phyloP scores from a whole-genome alignment of 305 asterid genomes.

The Fraxinus paxiana region DNA sequence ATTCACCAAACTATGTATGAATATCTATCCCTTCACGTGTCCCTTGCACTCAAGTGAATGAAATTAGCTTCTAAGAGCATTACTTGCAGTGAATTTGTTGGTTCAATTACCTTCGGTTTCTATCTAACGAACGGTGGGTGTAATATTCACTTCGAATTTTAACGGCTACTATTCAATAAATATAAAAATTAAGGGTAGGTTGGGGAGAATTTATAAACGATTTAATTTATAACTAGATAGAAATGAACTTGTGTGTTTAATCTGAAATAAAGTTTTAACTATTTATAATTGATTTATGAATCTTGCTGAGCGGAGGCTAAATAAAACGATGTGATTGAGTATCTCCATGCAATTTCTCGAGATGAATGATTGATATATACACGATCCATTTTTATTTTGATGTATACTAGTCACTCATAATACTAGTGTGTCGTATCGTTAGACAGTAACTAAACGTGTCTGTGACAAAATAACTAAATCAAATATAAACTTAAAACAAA shows the following conservation, averaged over 20 bases:
- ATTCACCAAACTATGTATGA: constrained; percentile 29
- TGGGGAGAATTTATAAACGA: not conserved
- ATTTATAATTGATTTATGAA: not conserved
- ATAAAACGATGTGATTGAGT: not conserved
- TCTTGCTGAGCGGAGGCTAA: not conserved
- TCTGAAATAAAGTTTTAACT: not conserved
- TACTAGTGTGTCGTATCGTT: not conserved
- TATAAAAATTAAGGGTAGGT: not conserved
- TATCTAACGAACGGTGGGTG: not conserved
- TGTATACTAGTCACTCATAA: too few relatives aligned
- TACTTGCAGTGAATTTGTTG: not conserved
- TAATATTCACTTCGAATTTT: not conserved
- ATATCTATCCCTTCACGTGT: not conserved
- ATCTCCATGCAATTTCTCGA: not conserved
- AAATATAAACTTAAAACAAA: not conserved
- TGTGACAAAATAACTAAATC: not conserved
- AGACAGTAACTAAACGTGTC: not conserved
- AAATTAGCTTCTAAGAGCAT: not conserved
- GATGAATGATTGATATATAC: not conserved
- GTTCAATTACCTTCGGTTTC: not conserved
- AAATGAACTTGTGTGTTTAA: too few relatives aligned
- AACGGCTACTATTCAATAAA: not conserved
- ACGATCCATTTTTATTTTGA: too few relatives aligned
- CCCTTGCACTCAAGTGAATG: not conserved
- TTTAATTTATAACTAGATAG: too few relatives aligned